phyloP scores from a whole-genome alignment of 2,329 filamentous ascomycete species.

The Diaporthe australafricana region DNA sequence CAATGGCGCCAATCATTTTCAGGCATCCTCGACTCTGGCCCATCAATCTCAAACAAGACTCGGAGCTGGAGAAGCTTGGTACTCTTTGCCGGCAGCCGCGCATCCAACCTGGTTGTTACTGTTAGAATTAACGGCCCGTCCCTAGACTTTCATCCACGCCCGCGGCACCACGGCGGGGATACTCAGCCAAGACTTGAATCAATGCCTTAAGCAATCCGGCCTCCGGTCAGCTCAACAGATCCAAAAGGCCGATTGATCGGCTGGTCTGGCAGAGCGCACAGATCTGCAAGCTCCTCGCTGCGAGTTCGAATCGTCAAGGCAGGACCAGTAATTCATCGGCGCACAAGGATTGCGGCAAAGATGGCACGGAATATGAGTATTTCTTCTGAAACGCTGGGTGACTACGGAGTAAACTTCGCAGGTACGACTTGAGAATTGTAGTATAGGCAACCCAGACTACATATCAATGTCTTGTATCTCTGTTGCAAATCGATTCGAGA shows the following conservation, averaged over 20 bases:
- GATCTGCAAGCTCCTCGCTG: not conserved
- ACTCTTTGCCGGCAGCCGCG: not conserved
- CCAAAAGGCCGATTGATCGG: not conserved
- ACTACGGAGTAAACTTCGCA: not conserved
- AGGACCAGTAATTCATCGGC: not conserved
- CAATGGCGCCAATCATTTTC: not conserved
- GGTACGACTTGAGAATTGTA: not conserved
- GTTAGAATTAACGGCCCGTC: not conserved
- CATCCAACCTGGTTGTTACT: not conserved
- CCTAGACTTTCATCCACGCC: not conserved
- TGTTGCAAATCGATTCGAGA: not conserved
- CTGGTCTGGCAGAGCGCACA: not conserved
- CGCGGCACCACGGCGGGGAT: not conserved
- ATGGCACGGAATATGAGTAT: too few species aligned
- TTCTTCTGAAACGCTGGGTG: not conserved
- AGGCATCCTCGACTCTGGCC: not conserved
- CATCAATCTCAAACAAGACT: not conserved
- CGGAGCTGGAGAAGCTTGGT: not conserved
- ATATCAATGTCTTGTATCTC: not conserved
- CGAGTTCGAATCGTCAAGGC: not conserved
- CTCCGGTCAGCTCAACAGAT: not conserved
- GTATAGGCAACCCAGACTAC: not conserved
- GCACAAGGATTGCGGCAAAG: not conserved
- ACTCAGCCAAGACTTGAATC: not conserved
- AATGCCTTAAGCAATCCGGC: constrained; percentile 11